A percentile compares a stretch with the other conserved stretches of the same genome.
phyloP scores from a whole-genome alignment of 1,284 basidiomycete genomes.

The Heterobasidion parviporum region DNA sequence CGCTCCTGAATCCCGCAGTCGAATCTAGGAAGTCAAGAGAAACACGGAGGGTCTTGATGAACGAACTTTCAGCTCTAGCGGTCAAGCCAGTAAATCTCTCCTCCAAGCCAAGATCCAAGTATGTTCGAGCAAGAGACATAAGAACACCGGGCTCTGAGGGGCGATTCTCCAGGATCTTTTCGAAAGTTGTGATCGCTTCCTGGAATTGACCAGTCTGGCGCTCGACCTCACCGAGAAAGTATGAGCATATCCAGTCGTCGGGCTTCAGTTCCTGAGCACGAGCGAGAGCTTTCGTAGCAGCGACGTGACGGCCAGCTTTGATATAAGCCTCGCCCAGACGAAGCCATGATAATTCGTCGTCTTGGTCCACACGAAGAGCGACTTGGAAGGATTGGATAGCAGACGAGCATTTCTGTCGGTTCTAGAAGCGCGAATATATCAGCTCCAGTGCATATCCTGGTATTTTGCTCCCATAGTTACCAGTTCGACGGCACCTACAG shows the following conservation, averaged over 20 bases:
- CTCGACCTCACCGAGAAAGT: conserved; percentile 83
- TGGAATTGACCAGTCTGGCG: conserved; percentile 71
- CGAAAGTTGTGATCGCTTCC: conserved; percentile 68
- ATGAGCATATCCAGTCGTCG: conserved; percentile 79
- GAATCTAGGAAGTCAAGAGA: conserved; percentile 49
- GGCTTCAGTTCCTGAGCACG: conserved; percentile 66
- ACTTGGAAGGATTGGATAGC: conserved; percentile 89
- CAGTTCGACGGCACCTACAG: conserved; percentile 88
- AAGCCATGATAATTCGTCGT: conserved; percentile 80
- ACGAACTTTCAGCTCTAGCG: conserved; percentile 68
- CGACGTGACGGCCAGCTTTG: conserved; percentile 80
- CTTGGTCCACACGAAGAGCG: conserved; percentile 73
- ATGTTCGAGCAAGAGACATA: conserved; percentile 68
- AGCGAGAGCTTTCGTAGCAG: conserved; percentile 83
- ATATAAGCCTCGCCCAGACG: conserved; percentile 90
- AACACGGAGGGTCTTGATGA: conserved; percentile 50
- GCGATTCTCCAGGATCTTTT: conserved; percentile 45
- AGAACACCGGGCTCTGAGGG: conserved; percentile 68
- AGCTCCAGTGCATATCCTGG: not conserved
- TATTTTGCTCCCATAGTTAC: conserved; percentile 35
- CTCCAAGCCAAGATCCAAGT: conserved; percentile 63
- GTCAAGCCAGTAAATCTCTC: conserved; percentile 67
- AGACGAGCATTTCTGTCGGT: conserved; percentile 63
- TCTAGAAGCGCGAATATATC: conserved; percentile 32
- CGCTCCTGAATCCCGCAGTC: conserved; percentile 55